Conservation (phyloP, 306 rosid species). For the Elaeagnus macrophylla region DNA sequence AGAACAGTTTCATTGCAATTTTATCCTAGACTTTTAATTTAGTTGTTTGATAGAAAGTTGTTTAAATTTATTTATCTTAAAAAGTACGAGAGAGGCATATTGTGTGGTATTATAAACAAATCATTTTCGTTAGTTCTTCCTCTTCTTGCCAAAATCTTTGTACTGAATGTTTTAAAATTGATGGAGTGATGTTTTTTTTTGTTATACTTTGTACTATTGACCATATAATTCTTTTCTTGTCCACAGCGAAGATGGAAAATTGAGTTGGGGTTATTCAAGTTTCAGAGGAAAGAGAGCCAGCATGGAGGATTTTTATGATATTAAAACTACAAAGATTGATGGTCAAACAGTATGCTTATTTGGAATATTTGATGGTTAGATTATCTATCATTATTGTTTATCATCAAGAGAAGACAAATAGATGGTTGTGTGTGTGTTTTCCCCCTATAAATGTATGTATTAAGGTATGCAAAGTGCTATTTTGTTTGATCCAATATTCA, state of each 20-base stretch:
- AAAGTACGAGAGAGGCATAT: no score
- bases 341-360: constrained; percentile 69
- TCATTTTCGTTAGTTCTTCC: no score
- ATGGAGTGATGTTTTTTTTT: background rate
- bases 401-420: constrained; percentile 5
- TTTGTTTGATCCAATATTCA: background rate
- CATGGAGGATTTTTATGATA: constrained; percentile 92
- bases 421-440: background rate
- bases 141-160: no score
- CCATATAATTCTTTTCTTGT: constrained; percentile 5
- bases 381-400: constrained; percentile 16
- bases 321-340: constrained; percentile 56
- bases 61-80: no score
- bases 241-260: constrained; percentile 76
- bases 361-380: constrained; percentile 94
- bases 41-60: no score
- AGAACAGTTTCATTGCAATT: no score
- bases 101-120: no score
- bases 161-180: no score
- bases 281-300: constrained; percentile 81
- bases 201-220: background rate
- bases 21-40: no score
- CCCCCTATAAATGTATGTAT: constrained; percentile 5
- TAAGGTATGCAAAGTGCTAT: constrained; percentile 5
- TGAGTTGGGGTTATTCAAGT: constrained; percentile 85